Conservation (phyloP, 2,329 filamentous ascomycete species). For the Trichoderma semiorbis region DNA sequence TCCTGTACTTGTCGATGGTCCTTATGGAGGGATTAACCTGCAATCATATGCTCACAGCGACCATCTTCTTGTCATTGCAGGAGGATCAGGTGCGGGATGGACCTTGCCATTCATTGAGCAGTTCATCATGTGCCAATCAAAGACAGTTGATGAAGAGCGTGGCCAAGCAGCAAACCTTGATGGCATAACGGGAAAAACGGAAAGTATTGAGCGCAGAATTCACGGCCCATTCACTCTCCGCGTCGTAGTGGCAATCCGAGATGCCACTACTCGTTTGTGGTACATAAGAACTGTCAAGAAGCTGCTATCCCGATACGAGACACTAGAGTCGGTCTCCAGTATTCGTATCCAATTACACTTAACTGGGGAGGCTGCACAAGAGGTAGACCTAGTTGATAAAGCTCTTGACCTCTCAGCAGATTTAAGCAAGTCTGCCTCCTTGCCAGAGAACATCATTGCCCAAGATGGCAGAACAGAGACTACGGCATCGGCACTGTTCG, state of each 20-base stretch:
- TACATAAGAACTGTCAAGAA: neutral
- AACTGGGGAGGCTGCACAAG: neutral
- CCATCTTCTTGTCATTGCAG: neutral
- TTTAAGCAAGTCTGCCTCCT: neutral
- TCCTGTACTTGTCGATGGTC: neutral
- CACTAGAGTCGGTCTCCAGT: neutral
- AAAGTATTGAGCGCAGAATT: neutral
- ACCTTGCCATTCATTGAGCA: neutral
- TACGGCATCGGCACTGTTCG: neutral
- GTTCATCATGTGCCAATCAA: neutral
- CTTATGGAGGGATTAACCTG: neutral
- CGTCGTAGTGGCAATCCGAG: neutral
- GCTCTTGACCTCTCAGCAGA: neutral
- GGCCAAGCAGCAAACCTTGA: neutral
- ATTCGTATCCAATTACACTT: neutral
- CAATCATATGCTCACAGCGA: neutral
- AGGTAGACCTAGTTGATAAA: neutral
- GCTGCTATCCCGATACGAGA: neutral
- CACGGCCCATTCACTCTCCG: neutral
- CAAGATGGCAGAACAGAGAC: neutral
- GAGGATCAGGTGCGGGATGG: neutral
- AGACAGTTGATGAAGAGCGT: neutral
- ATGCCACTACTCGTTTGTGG: neutral
- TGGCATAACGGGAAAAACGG: neutral
- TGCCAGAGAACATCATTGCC: neutral